Conservation (phyloP, 768 basidiomycete genomes). For the Trametopsis cervina region DNA sequence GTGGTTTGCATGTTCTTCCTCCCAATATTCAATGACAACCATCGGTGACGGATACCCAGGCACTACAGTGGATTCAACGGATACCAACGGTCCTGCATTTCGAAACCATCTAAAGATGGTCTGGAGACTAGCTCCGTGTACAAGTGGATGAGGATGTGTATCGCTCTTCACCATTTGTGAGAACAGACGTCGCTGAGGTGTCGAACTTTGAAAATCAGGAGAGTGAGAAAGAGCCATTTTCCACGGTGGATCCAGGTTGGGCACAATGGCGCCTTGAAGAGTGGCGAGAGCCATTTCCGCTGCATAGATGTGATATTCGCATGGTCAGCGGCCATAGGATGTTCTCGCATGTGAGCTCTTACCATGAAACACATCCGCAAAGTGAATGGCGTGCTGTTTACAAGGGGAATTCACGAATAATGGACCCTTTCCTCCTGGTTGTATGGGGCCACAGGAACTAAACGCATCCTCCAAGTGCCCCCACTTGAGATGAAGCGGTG, state of each 20-base stretch:
- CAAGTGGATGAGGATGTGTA: background rate
- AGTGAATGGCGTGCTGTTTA: constrained; percentile 1
- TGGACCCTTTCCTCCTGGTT: background rate
- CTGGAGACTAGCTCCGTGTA: background rate
- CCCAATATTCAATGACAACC: constrained; percentile 8
- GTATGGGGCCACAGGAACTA: background rate
- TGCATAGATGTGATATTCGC: background rate
- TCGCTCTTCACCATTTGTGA: constrained; percentile 4
- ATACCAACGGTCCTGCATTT: constrained; percentile 2
- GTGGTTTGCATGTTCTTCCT: constrained; percentile 1
- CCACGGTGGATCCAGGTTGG: background rate
- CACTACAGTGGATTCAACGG: background rate
- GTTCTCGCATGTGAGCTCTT: background rate
- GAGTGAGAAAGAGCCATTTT: constrained; percentile 3
- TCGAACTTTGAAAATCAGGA: background rate
- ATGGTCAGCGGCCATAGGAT: background rate
- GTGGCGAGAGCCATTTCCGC: constrained; percentile 11
- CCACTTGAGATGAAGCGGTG: constrained; percentile 5
- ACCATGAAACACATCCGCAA: constrained; percentile 3
- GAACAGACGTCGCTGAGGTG: background rate
- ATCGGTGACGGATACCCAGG: background rate
- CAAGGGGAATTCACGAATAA: background rate
- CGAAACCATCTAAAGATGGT: constrained; percentile 5
- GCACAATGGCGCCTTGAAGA: constrained; percentile 1
- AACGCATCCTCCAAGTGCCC: background rate